Percentiles rank a stretch among this genome's conserved stretches.
These are phyloP conservation scores for Leccinum rimulosum DNA, from an alignment of 768 basidiomycete species.

Conservation along the genomic window DNA sequence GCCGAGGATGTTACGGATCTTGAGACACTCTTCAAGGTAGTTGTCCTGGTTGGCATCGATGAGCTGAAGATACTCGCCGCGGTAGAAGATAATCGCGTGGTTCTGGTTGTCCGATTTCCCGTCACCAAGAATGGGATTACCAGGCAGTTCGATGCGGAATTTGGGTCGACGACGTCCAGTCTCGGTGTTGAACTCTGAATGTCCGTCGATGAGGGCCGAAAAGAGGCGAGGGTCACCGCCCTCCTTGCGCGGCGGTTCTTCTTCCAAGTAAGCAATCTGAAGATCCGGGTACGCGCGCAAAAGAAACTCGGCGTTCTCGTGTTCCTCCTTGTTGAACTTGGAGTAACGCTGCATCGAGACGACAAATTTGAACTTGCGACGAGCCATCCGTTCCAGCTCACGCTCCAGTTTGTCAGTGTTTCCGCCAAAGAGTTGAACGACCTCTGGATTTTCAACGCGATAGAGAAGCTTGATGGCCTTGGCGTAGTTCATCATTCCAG, in stretches of 20 bases:
- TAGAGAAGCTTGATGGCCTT: slow-evolving; percentile 99
- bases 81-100: slow-evolving; percentile 98
- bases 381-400: slow-evolving; percentile 95
- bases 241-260: slow-evolving; percentile 91
- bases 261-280: slow-evolving; percentile 97
- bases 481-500: slow-evolving; percentile 99
- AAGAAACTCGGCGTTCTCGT: slow-evolving; percentile 98
- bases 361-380: slow-evolving; percentile 98
- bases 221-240: slow-evolving; percentile 94
- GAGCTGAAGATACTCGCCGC: slow-evolving; percentile 98
- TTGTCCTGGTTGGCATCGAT: slow-evolving; percentile 99
- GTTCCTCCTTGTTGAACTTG: slow-evolving; percentile 99
- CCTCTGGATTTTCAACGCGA: slow-evolving; percentile 98
- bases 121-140: slow-evolving; percentile 98
- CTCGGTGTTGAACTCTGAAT: slow-evolving; percentile 91
- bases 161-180: slow-evolving; percentile 89
- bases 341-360: slow-evolving; percentile 99
- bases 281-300: slow-evolving; percentile 97
- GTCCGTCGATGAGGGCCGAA: slow-evolving; percentile 95
- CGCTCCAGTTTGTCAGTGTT: slow-evolving; percentile 97
- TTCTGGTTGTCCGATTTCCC: slow-evolving; percentile 99
- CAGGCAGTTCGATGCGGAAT: slow-evolving; percentile 97
- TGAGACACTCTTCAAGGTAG: slow-evolving; percentile 98
- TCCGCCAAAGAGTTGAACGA: slow-evolving; percentile 95
- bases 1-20: slow-evolving; percentile 96